Conservation (phyloP, 2,329 filamentous ascomycete genomes). For the Podosphaera xanthii region DNA sequence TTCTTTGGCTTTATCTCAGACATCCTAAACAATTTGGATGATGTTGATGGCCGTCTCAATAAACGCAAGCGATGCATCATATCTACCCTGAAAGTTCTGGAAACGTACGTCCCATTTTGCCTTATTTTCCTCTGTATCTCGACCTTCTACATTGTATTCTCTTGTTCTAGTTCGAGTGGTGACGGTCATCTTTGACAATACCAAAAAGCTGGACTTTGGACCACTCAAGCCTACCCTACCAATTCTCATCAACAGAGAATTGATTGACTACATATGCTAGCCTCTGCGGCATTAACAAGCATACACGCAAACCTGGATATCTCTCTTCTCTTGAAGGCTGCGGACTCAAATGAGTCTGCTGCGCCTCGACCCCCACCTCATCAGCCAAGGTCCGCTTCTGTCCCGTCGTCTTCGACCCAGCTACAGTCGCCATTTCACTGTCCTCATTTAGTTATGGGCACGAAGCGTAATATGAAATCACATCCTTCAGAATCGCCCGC, state of each 20-base stretch:
- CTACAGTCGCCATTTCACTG: constrained; percentile 10
- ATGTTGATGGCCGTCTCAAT: constrained; percentile 20
- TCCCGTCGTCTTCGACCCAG: constrained; percentile 11
- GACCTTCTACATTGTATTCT: constrained; percentile 5
- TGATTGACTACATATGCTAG: constrained; percentile 3
- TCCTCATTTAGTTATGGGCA: constrained; percentile 6
- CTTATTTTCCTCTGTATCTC: constrained; percentile 12
- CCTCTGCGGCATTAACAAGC: constrained; percentile 16
- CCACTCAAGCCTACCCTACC: constrained; percentile 4
- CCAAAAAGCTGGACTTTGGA: constrained; percentile 6
- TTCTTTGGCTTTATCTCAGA: constrained; percentile 19
- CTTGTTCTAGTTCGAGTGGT: constrained; percentile 5
- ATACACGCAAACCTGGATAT: constrained; percentile 71
- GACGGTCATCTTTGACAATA: constrained; percentile 6
- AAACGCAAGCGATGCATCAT: constrained; percentile 22
- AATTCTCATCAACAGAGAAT: constrained; percentile 1
- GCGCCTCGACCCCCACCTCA: constrained; percentile 20
- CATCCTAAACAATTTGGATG: constrained; percentile 20
- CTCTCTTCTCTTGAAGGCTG: constrained; percentile 61
- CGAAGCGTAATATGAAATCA: constrained; percentile 29
- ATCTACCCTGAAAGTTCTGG: constrained; percentile 17
- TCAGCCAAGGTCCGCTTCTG: constrained; percentile 12
- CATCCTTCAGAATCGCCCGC: constrained; percentile 44
- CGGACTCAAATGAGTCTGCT: constrained; percentile 50
- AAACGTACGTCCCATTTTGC: constrained; percentile 15